Percentiles rank a stretch among this genome's conserved stretches.
Evolutionary conservation across 2,329 filamentous ascomycete genomes (phyloP).

Genomic region (Aspergillus pseudonomiae): DNA sequence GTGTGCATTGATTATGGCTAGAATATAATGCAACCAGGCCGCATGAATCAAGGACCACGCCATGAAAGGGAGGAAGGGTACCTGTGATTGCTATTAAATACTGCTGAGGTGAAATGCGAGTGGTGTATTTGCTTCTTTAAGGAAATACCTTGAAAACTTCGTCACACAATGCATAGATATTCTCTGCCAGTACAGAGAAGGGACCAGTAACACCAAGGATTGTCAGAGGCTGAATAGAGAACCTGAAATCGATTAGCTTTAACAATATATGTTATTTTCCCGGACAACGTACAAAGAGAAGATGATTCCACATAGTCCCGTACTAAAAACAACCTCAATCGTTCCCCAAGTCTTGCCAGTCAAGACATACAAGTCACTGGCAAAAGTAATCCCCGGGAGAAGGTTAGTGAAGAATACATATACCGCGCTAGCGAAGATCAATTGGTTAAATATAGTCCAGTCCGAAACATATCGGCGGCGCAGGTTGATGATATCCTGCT

Average conservation of each 20-base stretch:
- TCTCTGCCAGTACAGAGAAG: slow-evolving; percentile 68
- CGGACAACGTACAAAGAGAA: slow-evolving; percentile 57
- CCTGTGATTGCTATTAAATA: slow-evolving; percentile 11
- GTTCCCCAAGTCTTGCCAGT: slow-evolving; percentile 67
- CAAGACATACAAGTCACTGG: slow-evolving; percentile 64
- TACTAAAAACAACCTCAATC: slow-evolving; percentile 69
- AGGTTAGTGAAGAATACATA: slow-evolving; percentile 71
- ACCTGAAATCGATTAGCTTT: slow-evolving; percentile 31
- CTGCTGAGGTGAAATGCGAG: no score
- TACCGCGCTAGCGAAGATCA: slow-evolving; percentile 64
- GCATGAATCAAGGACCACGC: slow-evolving; percentile 69
- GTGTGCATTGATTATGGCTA: slow-evolving; percentile 68
- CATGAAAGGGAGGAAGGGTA: slow-evolving; percentile 67
- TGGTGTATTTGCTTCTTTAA: not conserved
- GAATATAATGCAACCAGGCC: slow-evolving; percentile 65
- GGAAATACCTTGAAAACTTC: slow-evolving; percentile 53
- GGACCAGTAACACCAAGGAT: slow-evolving; percentile 69
- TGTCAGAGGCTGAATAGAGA: slow-evolving; percentile 65
- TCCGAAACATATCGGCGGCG: slow-evolving; percentile 55
- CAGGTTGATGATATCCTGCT: slow-evolving; percentile 53
- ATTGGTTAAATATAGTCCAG: slow-evolving; percentile 64
- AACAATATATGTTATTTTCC: not conserved
- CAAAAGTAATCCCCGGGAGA: slow-evolving; percentile 68
- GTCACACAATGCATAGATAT: slow-evolving; percentile 63
- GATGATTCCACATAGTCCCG: slow-evolving; percentile 64